Conservation (phyloP, 2,329 filamentous ascomycete genomes). For the Alternaria novae-zelandiae region DNA sequence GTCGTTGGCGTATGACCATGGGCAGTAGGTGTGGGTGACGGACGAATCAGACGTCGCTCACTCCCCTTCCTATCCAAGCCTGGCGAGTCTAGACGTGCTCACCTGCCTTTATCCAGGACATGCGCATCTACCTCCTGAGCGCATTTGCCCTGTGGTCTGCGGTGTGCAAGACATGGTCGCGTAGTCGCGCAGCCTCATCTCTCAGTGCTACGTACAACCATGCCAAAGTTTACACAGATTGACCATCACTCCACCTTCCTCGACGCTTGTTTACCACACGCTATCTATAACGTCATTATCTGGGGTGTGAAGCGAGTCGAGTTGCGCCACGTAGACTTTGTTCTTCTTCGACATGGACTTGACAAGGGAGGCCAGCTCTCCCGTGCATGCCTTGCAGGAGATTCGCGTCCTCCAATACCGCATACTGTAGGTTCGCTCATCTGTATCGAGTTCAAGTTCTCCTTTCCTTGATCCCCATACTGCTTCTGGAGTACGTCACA, state of each 20-base stretch:
- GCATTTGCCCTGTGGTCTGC: constrained; percentile 9
- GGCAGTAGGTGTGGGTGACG: constrained; percentile 28
- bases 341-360: background rate
- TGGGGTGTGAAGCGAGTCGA: background rate
- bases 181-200: background rate
- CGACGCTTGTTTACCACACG: constrained; percentile 4
- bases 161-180: constrained; percentile 13
- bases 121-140: constrained; percentile 12
- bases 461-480: background rate
- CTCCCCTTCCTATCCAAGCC: constrained; percentile 28
- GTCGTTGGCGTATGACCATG: constrained; percentile 29
- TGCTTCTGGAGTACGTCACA: background rate
- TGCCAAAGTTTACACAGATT: background rate
- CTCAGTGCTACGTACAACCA: background rate
- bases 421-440: background rate
- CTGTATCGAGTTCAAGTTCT: background rate
- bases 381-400: background rate
- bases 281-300: constrained; percentile 21
- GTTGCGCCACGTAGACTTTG: background rate
- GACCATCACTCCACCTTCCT: background rate
- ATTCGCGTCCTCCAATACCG: background rate
- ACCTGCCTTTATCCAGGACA: constrained; percentile 32
- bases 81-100: constrained; percentile 31
- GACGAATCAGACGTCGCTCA: constrained; percentile 35
- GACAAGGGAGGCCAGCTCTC: background rate